Evolutionary conservation across 306 rosid genomes (phyloP).

Genomic region (Pachyrhizus erosus): DNA sequence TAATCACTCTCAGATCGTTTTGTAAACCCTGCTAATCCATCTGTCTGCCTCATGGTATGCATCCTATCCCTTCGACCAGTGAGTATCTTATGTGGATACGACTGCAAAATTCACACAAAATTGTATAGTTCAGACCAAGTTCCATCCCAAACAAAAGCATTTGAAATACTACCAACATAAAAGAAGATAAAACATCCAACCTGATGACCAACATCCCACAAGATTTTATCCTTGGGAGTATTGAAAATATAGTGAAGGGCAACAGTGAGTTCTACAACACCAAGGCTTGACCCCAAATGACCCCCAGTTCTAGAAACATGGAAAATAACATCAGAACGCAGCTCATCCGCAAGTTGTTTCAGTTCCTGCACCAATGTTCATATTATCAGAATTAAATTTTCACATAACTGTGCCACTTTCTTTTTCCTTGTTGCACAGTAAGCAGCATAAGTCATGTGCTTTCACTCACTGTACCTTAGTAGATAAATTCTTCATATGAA

Average conservation of each 20-base stretch:
- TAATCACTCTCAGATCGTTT: conserved; percentile 89
- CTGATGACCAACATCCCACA: conserved; percentile 99
- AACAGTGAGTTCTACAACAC: conserved; percentile 93
- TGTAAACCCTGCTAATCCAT: conserved; percentile 84
- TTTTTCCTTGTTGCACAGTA: not conserved
- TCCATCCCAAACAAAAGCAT: conserved; percentile 1
- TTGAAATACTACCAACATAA: not conserved
- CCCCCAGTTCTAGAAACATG: conserved; percentile 93
- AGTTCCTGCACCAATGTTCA: conserved; percentile 64
- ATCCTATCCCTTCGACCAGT: conserved; percentile 91
- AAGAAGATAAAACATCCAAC: conserved; percentile 49
- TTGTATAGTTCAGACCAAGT: conserved; percentile 1
- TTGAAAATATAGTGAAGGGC: conserved; percentile 95
- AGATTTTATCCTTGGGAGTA: conserved; percentile 82
- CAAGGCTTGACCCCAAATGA: conserved; percentile 95
- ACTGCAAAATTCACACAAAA: conserved; percentile 54
- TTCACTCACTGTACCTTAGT: conserved; percentile 59
- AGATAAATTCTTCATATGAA: conserved; percentile 93
- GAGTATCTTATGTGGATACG: conserved; percentile 91
- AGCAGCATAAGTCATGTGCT: not conserved
- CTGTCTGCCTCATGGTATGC: conserved; percentile 84
- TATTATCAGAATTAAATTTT: not conserved
- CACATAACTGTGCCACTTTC: conserved; percentile 13
- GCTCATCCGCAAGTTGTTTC: conserved; percentile 78
- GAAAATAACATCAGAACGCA: conserved; percentile 88